Evolutionary conservation across 2,329 filamentous ascomycete species (phyloP).

Genomic region (Chrysoporthe cubensis): DNA sequence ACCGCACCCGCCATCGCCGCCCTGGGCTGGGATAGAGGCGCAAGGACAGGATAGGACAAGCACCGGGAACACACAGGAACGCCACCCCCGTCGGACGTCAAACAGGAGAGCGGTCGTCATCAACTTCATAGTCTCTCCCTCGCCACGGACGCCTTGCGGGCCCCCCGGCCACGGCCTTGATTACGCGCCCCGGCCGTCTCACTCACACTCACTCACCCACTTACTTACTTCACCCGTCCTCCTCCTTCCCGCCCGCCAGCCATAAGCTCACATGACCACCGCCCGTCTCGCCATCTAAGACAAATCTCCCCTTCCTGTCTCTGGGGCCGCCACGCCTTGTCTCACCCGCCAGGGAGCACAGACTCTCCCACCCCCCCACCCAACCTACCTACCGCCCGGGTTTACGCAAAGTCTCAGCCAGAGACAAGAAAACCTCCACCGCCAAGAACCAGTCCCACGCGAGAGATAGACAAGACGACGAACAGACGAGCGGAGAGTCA

Average conservation of each 20-base stretch:
- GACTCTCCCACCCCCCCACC: neutral
- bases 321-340: neutral
- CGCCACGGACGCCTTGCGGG: neutral
- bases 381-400: neutral
- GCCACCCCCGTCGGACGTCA: neutral
- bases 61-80: neutral
- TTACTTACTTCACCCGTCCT: too few relatives aligned
- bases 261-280: neutral
- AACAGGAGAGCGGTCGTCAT: neutral
- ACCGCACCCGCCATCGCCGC: neutral
- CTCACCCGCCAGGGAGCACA: neutral
- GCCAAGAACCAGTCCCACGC: too few relatives aligned
- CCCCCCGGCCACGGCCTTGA: neutral
- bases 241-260: neutral
- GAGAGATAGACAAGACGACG: too few relatives aligned
- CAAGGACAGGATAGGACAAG: too few relatives aligned
- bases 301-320: neutral
- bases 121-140: neutral
- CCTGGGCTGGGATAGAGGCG: neutral
- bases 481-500: too few relatives aligned
- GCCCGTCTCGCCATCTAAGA: neutral
- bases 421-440: too few relatives aligned
- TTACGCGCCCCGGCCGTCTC: conserved; percentile 2
- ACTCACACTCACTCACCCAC: neutral
- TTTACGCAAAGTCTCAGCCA: too few relatives aligned